Conservation (phyloP, 345 rosid species). For the Balakata baccata region DNA sequence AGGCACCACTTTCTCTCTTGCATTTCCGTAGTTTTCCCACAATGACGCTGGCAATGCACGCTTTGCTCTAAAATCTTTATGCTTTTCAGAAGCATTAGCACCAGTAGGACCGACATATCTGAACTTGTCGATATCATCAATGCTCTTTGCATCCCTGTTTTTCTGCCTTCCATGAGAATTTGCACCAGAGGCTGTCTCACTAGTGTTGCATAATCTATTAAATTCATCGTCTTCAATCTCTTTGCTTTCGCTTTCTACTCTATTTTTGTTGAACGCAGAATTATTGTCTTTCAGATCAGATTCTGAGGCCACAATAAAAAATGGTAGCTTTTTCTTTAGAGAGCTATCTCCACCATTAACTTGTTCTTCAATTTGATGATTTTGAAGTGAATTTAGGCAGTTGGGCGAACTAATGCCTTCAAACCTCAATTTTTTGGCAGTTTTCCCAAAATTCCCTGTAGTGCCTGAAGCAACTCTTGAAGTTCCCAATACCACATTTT, state of each 20-base stretch:
- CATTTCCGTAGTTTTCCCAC: slow-evolving; percentile 2
- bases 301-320: slow-evolving; percentile 18
- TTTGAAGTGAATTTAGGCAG: slow-evolving; percentile 5
- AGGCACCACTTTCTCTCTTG: not conserved
- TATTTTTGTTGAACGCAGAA: not conserved
- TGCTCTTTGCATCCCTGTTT: slow-evolving; percentile 1
- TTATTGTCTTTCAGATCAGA: slow-evolving; percentile 9
- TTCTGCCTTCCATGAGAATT: slow-evolving; percentile 6
- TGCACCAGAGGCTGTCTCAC: not conserved
- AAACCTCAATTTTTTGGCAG: slow-evolving; percentile 2
- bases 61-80: not conserved
- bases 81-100: not conserved
- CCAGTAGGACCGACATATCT: slow-evolving; percentile 16
- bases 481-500: not conserved
- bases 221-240: slow-evolving; percentile 20
- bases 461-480: not conserved
- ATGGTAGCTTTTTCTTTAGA: slow-evolving; percentile 22
- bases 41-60: not conserved
- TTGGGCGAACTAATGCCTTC: not conserved
- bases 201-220: slow-evolving; percentile 21
- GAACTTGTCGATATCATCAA: slow-evolving; percentile 28
- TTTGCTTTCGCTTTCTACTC: not conserved
- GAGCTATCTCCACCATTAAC: slow-evolving; percentile 4
- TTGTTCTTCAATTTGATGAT: not conserved
- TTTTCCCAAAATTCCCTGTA: not conserved